phyloP scores from a whole-genome alignment of 2,329 filamentous ascomycete species.

The Zymoseptoria crescenta region DNA sequence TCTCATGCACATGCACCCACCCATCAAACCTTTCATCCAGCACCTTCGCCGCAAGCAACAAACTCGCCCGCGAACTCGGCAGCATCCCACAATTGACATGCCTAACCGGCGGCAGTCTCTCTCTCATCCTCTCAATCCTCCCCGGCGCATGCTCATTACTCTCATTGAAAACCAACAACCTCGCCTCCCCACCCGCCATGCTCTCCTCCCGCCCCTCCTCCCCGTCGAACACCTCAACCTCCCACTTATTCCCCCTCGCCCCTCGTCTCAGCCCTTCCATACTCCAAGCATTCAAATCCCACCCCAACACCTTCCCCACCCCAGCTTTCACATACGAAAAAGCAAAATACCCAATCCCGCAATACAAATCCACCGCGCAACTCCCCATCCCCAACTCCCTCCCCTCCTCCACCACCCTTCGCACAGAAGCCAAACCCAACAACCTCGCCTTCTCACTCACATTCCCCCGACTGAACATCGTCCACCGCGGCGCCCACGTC shows the following conservation, averaged over 20 bases:
- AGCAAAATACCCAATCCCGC: slow-evolving; percentile 88
- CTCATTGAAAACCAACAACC: slow-evolving; percentile 36
- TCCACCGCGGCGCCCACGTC: slow-evolving; percentile 80
- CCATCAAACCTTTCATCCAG: slow-evolving; percentile 42
- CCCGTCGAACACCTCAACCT: slow-evolving; percentile 2
- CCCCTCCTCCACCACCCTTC: slow-evolving; percentile 28
- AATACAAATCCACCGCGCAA: slow-evolving; percentile 67
- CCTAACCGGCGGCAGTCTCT: slow-evolving; percentile 34
- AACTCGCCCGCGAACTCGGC: slow-evolving; percentile 44
- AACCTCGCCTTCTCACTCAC: slow-evolving; percentile 79
- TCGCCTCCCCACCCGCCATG: slow-evolving; percentile 7
- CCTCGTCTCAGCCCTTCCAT: slow-evolving; percentile 39
- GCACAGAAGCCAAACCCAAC: slow-evolving; percentile 39
- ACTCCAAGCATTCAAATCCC: slow-evolving; percentile 68
- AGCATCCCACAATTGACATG: slow-evolving; percentile 55
- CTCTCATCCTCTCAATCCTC: slow-evolving; percentile 20
- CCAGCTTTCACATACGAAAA: slow-evolving; percentile 73
- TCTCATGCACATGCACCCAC: slow-evolving; percentile 56
- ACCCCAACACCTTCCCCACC: slow-evolving; percentile 64
- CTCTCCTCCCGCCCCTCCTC: neutral
- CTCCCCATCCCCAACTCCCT: slow-evolving; percentile 19
- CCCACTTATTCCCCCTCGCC: slow-evolving; percentile 35
- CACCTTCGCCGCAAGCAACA: slow-evolving; percentile 42
- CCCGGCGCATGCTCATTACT: slow-evolving; percentile 32
- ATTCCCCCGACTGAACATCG: slow-evolving; percentile 92